A percentile compares a stretch with the other conserved stretches of the same genome.
Conservation (phyloP, 2,329 filamentous ascomycete species). For the Hymenoscyphus fructigenus region DNA sequence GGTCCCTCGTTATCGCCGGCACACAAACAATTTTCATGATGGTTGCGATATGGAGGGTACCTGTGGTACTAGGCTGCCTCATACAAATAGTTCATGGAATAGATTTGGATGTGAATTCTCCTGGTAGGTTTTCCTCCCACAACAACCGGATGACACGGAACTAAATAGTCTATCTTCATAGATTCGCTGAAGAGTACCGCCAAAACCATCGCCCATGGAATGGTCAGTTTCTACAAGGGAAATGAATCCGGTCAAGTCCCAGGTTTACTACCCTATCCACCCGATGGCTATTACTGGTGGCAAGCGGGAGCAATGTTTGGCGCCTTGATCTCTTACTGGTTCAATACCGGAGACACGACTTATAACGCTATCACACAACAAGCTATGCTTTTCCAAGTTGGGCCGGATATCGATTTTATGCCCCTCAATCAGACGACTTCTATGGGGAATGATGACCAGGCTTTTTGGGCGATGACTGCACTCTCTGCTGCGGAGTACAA, state of each 20-base stretch:
- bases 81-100: slow-evolving; percentile 5
- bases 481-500: slow-evolving; percentile 69
- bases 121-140: slow-evolving; percentile 6
- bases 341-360: slow-evolving; percentile 68
- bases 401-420: slow-evolving; percentile 72
- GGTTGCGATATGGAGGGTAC: slow-evolving; percentile 6
- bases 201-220: slow-evolving; percentile 41
- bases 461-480: slow-evolving; percentile 69
- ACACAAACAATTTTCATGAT: not conserved
- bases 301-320: slow-evolving; percentile 69
- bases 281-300: slow-evolving; percentile 25
- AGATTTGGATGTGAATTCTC: slow-evolving; percentile 15
- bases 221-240: slow-evolving; percentile 50
- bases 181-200: slow-evolving; percentile 32
- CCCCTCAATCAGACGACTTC: slow-evolving; percentile 66
- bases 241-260: slow-evolving; percentile 48
- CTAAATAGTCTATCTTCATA: slow-evolving; percentile 11
- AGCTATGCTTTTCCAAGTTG: slow-evolving; percentile 72
- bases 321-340: slow-evolving; percentile 77
- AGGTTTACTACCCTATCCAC: slow-evolving; percentile 47
- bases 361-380: slow-evolving; percentile 68
- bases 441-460: slow-evolving; percentile 72
- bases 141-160: not conserved
- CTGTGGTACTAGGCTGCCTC: not conserved
- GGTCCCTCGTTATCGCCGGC: not conserved